Evolutionary conservation across 805 yeast genomes (phyloP), one percentile per base, ranked within the genome.

Genomic region (Saccharomycopsis sp.): DNA sequence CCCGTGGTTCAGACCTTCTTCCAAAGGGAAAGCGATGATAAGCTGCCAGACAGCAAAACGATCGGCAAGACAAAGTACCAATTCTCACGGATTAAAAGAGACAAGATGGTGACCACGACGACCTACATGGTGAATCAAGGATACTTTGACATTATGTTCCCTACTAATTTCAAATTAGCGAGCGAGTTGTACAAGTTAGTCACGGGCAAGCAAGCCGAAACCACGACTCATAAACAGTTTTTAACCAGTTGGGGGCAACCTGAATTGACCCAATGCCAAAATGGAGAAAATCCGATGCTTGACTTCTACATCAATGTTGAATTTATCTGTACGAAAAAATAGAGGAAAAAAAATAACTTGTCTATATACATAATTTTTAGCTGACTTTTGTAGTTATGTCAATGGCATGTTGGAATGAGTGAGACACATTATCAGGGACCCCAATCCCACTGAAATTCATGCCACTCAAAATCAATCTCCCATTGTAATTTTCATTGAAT

Each of bases 101-200:
- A 80, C 51, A 67, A 70, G 45, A 81, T 83, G 80, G 72, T 85
- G 3, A 79, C 84, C 17, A 75, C 81, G 0, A 70, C 78, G 31
- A 78, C 89, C 0, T 85, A 79, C 59, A 80, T 86, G 89, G 81
- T 75, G n/a, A 72, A 81, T 32, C 95, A 85, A 58, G 96, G 95
- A 0, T 82, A 72, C 56, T 86, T 85, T 58, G 95, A 86, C 60
- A 85, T 86, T 41, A 77, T 85, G 81, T 86, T 86, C 56, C 85
- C 94, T 7, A 86, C 95, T 0, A 83, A 86, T 56, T 87, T 86
- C 59, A 62, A 64, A 5, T 64, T 78, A 6, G 76, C 79, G 3
- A 68, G 74, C 33, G 81, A 79, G 40, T 50, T 85, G 48, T 87
- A 86, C 57, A 65, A 67, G 14, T 73, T 74, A 50, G 74, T 84